These are phyloP conservation scores for Pythium vanterpoolii DNA, from an alignment of 352 stramenopile species.

Conservation along the genomic window DNA sequence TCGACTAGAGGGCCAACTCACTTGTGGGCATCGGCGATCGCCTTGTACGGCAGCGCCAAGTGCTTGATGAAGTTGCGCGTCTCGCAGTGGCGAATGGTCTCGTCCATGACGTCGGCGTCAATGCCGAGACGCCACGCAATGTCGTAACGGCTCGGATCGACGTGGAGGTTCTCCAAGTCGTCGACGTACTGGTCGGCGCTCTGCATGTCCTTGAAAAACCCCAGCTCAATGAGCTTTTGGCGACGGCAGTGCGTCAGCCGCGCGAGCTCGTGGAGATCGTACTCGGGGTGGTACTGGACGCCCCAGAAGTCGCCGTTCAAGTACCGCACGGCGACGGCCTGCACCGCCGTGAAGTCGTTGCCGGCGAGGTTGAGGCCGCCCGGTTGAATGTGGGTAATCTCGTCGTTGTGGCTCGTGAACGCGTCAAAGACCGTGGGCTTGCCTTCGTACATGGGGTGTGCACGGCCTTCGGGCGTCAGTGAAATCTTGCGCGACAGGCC, in stretches of 20 bases:
- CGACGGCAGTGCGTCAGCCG: constrained; percentile 69
- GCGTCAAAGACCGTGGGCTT: constrained; percentile 79
- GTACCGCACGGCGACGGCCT: constrained; percentile 70
- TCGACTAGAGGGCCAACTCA: too few species aligned
- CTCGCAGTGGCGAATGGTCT: constrained; percentile 72
- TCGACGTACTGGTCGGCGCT: constrained; percentile 68
- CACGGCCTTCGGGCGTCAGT: constrained; percentile 64
- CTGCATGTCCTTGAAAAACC: constrained; percentile 73
- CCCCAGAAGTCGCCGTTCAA: constrained; percentile 81
- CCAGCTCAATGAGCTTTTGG: constrained; percentile 58
- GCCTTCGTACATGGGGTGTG: constrained; percentile 80
- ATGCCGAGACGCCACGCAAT: constrained; percentile 77
- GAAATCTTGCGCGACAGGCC: constrained; percentile 74
- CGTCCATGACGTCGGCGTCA: constrained; percentile 79
- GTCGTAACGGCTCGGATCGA: constrained; percentile 67
- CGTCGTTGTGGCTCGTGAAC: constrained; percentile 82
- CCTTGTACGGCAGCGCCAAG: constrained; percentile 73
- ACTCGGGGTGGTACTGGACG: constrained; percentile 85
- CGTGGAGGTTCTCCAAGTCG: constrained; percentile 70
- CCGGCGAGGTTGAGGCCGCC: constrained; percentile 53
- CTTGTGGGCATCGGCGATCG: constrained; percentile 28
- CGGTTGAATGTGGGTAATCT: constrained; percentile 70
- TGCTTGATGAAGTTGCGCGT: constrained; percentile 87
- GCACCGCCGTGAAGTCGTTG: constrained; percentile 70
- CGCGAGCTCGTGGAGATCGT: constrained; percentile 78